These are phyloP conservation scores for Mucuna pruriens DNA, from an alignment of 306 rosid species.

Conservation along the genomic window DNA sequence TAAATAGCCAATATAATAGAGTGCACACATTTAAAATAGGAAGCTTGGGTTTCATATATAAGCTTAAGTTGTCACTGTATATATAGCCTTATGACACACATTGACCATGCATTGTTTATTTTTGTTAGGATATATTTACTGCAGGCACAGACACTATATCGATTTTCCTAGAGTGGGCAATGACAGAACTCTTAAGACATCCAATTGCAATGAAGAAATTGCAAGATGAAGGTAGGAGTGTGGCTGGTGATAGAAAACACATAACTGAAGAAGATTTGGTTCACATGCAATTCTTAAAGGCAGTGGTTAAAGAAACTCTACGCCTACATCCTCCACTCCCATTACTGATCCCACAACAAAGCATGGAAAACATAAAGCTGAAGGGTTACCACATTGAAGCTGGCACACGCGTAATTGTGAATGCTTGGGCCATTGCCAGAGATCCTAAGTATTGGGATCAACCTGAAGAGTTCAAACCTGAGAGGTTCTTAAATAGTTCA, in stretches of 20 bases:
- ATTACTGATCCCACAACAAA: slow-evolving; percentile 48
- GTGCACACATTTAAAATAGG: no score
- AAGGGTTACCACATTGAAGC: slow-evolving; percentile 7
- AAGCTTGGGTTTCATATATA: no score
- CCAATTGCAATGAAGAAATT: slow-evolving; percentile 48
- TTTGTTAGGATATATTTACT: slow-evolving; percentile 33
- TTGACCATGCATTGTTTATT: no score
- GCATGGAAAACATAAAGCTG: slow-evolving; percentile 25
- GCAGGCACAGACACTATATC: slow-evolving; percentile 62
- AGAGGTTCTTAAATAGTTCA: slow-evolving; percentile 43
- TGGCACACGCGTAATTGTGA: slow-evolving; percentile 27
- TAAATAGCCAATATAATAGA: no score
- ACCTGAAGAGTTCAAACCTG: slow-evolving; percentile 47
- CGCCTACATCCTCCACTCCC: slow-evolving; percentile 55
- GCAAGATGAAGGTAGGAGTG: slow-evolving; percentile 39
- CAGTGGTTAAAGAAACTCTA: not conserved
- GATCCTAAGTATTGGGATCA: slow-evolving; percentile 39
- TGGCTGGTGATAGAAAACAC: slow-evolving; percentile 18
- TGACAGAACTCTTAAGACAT: slow-evolving; percentile 32
- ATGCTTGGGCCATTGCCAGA: slow-evolving; percentile 14
- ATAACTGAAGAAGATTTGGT: slow-evolving; percentile 48
- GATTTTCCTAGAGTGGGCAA: slow-evolving; percentile 43
- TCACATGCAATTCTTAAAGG: slow-evolving; percentile 52
- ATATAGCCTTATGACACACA: no score
- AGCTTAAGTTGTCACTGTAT: not conserved